Conservation (phyloP, 768 basidiomycete genomes). For the Trametes cinnabarina region DNA sequence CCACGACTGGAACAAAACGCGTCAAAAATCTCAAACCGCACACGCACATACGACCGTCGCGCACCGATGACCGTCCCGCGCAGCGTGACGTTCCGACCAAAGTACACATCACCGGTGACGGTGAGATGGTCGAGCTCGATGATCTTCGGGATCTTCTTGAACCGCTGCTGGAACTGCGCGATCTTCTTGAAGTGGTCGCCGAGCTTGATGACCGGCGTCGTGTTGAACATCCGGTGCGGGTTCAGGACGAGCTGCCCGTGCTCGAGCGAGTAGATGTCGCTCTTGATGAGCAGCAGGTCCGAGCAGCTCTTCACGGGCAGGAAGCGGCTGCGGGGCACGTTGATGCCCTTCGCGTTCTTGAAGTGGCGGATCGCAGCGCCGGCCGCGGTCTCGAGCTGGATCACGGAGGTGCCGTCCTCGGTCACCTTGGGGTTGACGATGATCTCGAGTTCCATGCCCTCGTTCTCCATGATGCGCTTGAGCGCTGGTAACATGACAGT, state of each 20-base stretch:
- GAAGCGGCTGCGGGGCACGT: slow-evolving; percentile 93
- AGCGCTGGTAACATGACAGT: slow-evolving; percentile 49
- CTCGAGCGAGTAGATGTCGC: slow-evolving; percentile 86
- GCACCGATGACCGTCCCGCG: slow-evolving; percentile 78
- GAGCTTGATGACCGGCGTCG: slow-evolving; percentile 93
- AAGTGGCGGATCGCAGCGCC: slow-evolving; percentile 96
- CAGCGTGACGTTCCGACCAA: slow-evolving; percentile 82
- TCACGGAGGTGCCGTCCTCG: slow-evolving; percentile 82
- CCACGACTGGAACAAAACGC: slow-evolving; percentile 44
- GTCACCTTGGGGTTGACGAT: slow-evolving; percentile 90
- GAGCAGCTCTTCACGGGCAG: slow-evolving; percentile 89
- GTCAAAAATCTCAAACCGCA: no score
- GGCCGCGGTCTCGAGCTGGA: slow-evolving; percentile 58
- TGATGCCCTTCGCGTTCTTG: slow-evolving; percentile 87
- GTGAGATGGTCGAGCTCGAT: slow-evolving; percentile 93
- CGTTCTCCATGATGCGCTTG: slow-evolving; percentile 85
- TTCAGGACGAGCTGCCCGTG: slow-evolving; percentile 90
- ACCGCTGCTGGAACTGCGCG: slow-evolving; percentile 88
- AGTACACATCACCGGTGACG: slow-evolving; percentile 87
- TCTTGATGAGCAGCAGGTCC: slow-evolving; percentile 85
- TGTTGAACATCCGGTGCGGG: slow-evolving; percentile 76
- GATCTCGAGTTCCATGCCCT: slow-evolving; percentile 89
- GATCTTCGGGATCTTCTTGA: slow-evolving; percentile 91
- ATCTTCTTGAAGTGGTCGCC: slow-evolving; percentile 98
- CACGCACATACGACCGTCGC: no score